These are phyloP conservation scores for Leishmania aethiopica DNA, from an alignment of 208 protist genomes.

Conservation along the genomic window DNA sequence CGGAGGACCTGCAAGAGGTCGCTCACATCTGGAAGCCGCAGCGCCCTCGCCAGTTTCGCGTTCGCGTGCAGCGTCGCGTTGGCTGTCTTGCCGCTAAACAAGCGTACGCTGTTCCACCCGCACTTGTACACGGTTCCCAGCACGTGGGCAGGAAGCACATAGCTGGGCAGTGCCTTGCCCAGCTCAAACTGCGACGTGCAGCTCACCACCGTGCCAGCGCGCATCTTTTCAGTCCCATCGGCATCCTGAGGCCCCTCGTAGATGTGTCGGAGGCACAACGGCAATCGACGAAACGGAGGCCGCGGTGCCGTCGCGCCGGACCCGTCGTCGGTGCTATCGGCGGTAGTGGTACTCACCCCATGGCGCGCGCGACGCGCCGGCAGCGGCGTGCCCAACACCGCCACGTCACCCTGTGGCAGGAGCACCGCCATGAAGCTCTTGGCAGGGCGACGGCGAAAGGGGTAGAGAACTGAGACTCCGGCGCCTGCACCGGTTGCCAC, in stretches of 20 bases:
- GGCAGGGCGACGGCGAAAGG: conserved; percentile 16
- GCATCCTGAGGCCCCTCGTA: not conserved
- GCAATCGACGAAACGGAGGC: not conserved
- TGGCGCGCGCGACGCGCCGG: not conserved
- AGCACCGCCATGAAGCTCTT: conserved; percentile 50
- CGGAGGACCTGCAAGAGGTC: conserved; percentile 38
- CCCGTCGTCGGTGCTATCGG: not conserved
- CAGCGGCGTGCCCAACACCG: conserved; percentile 38
- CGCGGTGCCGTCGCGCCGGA: not conserved
- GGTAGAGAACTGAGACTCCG: conserved; percentile 6
- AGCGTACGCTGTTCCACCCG: conserved; percentile 34
- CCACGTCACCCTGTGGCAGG: conserved; percentile 47
- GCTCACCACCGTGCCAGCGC: not conserved
- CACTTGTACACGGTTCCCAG: conserved; percentile 31
- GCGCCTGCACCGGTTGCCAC: not conserved
- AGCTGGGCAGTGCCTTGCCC: conserved; percentile 30
- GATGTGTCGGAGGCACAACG: not conserved
- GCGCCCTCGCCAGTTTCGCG: conserved; percentile 43
- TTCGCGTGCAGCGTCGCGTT: conserved; percentile 42
- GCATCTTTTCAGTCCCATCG: not conserved
- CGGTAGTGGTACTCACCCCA: not conserved
- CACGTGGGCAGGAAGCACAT: conserved; percentile 29
- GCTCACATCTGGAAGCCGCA: conserved; percentile 31
- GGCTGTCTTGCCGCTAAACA: conserved; percentile 19
- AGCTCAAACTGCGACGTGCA: conserved; percentile 25